These are phyloP conservation scores for Aspergillus neoniger DNA, from an alignment of 2,329 filamentous ascomycete species.

Conservation along the genomic window DNA sequence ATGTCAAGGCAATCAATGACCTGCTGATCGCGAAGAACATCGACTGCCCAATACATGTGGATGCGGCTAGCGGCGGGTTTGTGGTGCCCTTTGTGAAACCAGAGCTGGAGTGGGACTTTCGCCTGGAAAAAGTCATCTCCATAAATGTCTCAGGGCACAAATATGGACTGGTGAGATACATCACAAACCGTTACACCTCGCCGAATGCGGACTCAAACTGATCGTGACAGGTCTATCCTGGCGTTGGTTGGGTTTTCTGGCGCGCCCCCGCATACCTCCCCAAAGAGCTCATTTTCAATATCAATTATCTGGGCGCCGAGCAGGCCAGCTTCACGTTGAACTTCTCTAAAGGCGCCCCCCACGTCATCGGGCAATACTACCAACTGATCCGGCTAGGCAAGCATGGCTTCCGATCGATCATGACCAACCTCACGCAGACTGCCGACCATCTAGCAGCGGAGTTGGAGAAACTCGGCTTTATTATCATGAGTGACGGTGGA, in stretches of 20 bases:
- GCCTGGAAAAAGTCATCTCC: constrained; percentile 40
- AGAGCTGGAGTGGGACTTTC: constrained; percentile 32
- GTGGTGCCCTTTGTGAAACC: constrained; percentile 46
- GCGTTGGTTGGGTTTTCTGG: constrained; percentile 72
- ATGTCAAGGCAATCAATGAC: constrained; percentile 67
- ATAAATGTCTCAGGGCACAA: constrained; percentile 62
- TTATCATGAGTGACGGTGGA: constrained; percentile 78
- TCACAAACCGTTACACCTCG: not conserved
- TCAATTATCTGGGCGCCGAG: constrained; percentile 71
- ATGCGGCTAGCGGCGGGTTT: constrained; percentile 47
- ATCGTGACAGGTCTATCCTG: constrained; percentile 55
- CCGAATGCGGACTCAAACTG: not conserved
- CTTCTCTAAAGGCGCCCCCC: constrained; percentile 70
- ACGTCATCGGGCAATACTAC: constrained; percentile 72
- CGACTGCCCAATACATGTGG: constrained; percentile 57
- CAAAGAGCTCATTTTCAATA: constrained; percentile 68
- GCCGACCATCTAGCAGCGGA: constrained; percentile 78
- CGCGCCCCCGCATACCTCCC: constrained; percentile 66
- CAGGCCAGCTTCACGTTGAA: constrained; percentile 72
- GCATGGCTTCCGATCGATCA: constrained; percentile 63
- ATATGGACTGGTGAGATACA: constrained; percentile 49
- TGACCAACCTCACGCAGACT: constrained; percentile 78
- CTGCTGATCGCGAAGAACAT: constrained; percentile 57
- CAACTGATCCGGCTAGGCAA: constrained; percentile 72
- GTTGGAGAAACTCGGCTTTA: constrained; percentile 73